A percentile compares a stretch with the other conserved stretches of the same genome.
Evolutionary conservation across 2,329 filamentous ascomycete genomes (phyloP).

Genomic region (Colletotrichum sp.): DNA sequence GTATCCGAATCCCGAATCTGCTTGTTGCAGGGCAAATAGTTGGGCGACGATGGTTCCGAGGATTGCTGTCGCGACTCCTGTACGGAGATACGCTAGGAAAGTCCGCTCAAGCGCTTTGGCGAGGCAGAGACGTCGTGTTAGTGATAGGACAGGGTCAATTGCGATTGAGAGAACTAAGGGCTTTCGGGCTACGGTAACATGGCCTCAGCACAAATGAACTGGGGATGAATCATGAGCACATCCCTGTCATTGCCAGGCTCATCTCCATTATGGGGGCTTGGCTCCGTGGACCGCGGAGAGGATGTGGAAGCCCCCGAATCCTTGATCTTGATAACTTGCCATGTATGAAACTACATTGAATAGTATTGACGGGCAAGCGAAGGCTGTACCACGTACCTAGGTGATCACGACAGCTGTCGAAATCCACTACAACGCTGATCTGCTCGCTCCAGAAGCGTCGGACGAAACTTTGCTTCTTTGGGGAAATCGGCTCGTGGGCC

Average conservation of each 20-base stretch:
- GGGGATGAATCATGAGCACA: neutral
- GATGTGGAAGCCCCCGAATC: neutral
- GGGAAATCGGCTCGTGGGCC: neutral
- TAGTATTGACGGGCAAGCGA: neutral
- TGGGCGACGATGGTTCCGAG: conserved; percentile 70
- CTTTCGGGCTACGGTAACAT: neutral
- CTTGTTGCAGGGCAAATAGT: conserved; percentile 61
- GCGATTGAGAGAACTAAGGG: neutral
- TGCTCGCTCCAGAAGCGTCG: conserved; percentile 51
- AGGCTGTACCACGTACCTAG: conserved; percentile 48
- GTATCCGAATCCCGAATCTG: conserved; percentile 57
- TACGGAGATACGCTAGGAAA: conserved; percentile 76
- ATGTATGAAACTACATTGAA: neutral
- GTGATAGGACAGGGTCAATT: neutral
- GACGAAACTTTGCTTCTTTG: conserved; percentile 2
- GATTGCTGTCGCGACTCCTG: conserved; percentile 72
- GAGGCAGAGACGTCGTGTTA: neutral
- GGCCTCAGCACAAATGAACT: neutral
- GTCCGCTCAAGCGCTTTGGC: conserved; percentile 73
- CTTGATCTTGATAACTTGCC: neutral
- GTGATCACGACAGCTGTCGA: conserved; percentile 58
- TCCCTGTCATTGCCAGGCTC: neutral
- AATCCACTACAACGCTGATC: conserved; percentile 54
- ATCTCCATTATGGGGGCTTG: conserved; percentile 9
- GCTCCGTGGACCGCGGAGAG: neutral